Base-by-base conservation (phyloP, 176 grass and related monocot genomes). In the Triticum timopheevii region DNA sequence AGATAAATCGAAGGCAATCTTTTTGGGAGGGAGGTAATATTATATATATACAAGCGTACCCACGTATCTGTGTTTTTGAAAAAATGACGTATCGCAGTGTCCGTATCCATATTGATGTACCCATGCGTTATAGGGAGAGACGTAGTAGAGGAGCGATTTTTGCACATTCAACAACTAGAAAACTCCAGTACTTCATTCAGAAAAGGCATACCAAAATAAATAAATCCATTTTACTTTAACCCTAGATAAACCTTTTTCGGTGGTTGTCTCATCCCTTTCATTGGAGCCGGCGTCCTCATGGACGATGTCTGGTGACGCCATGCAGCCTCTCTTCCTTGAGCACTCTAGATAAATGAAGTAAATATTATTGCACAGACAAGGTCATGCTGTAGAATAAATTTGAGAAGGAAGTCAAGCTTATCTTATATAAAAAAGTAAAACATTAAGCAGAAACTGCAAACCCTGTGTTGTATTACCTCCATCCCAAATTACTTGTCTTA, bases 231-330 rank as follows among this genome's bases (percentile, higher is more conserved):
- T 27, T 73, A 45, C n/a, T 47, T 45, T 45, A 86, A 35, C 23
- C 3, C 61, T 22, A 13, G 34, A 66, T 39, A 70, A 64, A 93
- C 88, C 85, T 84, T 84, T 36, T 75, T 75, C 81, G 56, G 45
- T 36, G 24, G 61, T 33, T 1, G 30, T 68, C 50, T 38, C 15
- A 4, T 17, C 71, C 42, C 15, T 10, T 5, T 52, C 11, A 3
- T 33, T 73, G 9, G 39, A 42, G 6, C 1, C 22, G 30, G 9
- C 44, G 28, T 36, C 62, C 11, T 13, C 45, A 5, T 36, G 17
- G 34, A 17, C 56, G 1, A 54, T 63, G 28, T 78, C 84, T 3
- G 31, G 63, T 47, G 44, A 47, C 44, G 3, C 44, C 12, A 47
- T 12, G 44, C 12, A 47, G 44, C 44, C 44, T 47, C 91, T 91